phyloP scores from a whole-genome alignment of 306 rosid species.

The Alnus rubra region DNA sequence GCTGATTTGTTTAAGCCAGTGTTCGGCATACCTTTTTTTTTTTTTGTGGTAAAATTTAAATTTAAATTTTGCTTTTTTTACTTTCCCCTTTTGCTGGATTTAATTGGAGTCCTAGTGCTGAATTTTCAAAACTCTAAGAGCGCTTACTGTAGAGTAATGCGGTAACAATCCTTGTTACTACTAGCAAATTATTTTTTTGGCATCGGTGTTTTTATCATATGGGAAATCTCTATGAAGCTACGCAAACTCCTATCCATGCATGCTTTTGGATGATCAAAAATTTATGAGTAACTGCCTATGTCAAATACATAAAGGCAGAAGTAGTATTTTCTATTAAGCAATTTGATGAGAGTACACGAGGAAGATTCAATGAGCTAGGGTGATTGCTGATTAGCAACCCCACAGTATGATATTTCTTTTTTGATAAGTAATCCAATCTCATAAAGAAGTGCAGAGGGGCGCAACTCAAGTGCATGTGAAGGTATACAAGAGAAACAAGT shows the following conservation, averaged over 20 bases:
- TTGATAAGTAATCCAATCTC: too few species aligned
- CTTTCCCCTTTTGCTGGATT: neutral
- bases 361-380: neutral
- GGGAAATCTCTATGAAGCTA: neutral
- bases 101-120: neutral
- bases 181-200: neutral
- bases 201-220: neutral
- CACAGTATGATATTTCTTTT: neutral
- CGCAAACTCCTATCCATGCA: neutral
- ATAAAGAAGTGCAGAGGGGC: too few species aligned
- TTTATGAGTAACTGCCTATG: neutral
- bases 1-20: slow-evolving; percentile 18
- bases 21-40: neutral
- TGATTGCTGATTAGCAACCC: neutral
- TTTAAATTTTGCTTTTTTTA: neutral
- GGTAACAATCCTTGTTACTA: neutral
- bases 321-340: neutral
- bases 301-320: neutral
- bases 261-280: neutral
- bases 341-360: neutral
- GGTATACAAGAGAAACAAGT: too few species aligned
- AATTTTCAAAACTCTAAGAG: neutral
- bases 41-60: neutral
- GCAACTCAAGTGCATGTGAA: too few species aligned
- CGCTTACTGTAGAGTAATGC: neutral